Evolutionary conservation across 306 rosid species (phyloP), one percentile per base, ranked within the genome.

Genomic region (Canavalia gladiata): DNA sequence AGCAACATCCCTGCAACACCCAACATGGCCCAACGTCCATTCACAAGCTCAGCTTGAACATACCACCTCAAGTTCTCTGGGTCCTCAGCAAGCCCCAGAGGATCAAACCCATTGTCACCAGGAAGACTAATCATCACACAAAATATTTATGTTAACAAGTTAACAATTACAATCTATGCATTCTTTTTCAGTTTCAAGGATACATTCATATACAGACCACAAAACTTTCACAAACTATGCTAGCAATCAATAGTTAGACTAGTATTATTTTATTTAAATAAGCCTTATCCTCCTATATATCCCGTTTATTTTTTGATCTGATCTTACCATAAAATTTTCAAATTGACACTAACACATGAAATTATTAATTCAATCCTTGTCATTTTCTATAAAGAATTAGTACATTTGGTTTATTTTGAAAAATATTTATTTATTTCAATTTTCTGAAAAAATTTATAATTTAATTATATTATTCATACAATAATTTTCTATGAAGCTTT

Each of bases 71-170:
- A 62, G 86, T 93, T 96, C 87, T 96, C 99, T 18, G 99, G 99
- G 86, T 96, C 99, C 88, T 96, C 99, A 2, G 99, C 98, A 2
- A 96, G 90, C 42, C 85, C 98, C 83, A 96, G 43, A 7, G 99
- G 99, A 76, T 96, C 99, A 73, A 96, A 96, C 7, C 99, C 99
- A 51, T 96, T 96, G 89, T 93, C 99, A 74, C 99, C 99, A 0
- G 99, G 92, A 79, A 96, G 99, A 83, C 99, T 95, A 83, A 54
- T 10, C 2, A n/a, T 1, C 49, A 4, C 58, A 74, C 41, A 82
- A 49, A 84, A 64, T 47, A 68, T 13, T 59, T 28, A 77, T 9
- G 2, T 25, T 47, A 6, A 46, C 18, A 42, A 12, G 60, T 70
- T 77, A 51, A 41, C 56, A 8, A 64, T 58, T 33, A 8, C 62